Percentiles rank a stretch among this genome's conserved stretches.
phyloP scores from a whole-genome alignment of 2,329 filamentous ascomycete species.

The Purpureocillium lavendulum region DNA sequence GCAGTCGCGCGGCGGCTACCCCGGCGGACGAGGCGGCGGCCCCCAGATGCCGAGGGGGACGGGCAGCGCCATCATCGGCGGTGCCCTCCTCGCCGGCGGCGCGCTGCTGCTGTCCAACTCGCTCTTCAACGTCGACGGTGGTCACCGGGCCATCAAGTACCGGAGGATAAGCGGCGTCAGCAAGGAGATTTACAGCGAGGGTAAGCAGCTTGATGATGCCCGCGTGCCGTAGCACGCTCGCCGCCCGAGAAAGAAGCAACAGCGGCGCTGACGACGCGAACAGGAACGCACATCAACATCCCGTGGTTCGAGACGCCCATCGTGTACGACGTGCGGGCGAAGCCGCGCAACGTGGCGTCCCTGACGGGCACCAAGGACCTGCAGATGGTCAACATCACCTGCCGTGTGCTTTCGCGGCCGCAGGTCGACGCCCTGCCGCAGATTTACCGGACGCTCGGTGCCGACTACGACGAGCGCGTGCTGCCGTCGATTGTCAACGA shows the following conservation, averaged over 20 bases:
- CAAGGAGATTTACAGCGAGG: constrained; percentile 95
- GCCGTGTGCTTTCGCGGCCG: constrained; percentile 92
- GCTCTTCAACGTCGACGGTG: constrained; percentile 85
- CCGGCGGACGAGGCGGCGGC: constrained; percentile 32
- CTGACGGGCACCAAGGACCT: constrained; percentile 97
- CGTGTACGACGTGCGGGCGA: constrained; percentile 95
- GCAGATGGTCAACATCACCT: constrained; percentile 99
- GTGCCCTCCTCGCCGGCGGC: constrained; percentile 38
- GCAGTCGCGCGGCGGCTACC: constrained; percentile 32
- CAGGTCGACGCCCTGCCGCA: constrained; percentile 83
- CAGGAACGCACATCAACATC: constrained; percentile 80
- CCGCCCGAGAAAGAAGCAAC: no score
- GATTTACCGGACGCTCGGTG: constrained; percentile 92
- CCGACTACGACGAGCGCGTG: constrained; percentile 94
- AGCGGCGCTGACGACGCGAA: not conserved
- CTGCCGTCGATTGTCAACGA: constrained; percentile 97
- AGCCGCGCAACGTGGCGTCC: constrained; percentile 92
- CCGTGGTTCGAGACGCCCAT: constrained; percentile 98
- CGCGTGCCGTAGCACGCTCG: no score
- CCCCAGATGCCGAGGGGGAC: constrained; percentile 32
- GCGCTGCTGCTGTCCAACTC: constrained; percentile 48
- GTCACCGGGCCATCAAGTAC: constrained; percentile 98
- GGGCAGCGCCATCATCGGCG: constrained; percentile 29
- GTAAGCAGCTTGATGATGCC: no score
- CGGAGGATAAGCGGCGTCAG: constrained; percentile 84